Evolutionary conservation across 2,329 filamentous ascomycete genomes (phyloP).

Genomic region (Hypoxylon sp.): DNA sequence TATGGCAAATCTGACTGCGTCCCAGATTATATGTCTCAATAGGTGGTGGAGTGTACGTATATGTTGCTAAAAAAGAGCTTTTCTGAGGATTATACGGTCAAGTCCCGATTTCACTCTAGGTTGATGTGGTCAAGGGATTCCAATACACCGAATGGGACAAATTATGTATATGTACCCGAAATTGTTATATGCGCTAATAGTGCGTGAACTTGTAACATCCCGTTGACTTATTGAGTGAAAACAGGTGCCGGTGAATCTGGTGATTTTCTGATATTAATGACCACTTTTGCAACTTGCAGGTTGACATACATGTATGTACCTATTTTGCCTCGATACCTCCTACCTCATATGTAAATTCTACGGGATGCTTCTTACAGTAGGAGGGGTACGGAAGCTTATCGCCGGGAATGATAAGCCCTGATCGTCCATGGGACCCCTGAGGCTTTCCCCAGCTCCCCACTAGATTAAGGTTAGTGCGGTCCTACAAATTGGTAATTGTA

Average conservation of each 20-base stretch:
- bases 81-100: not conserved
- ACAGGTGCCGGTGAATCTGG: not conserved
- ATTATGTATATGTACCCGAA: not conserved
- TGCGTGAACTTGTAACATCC: not conserved
- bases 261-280: not conserved
- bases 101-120: conserved; percentile 1
- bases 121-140: not conserved
- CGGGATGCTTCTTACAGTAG: conserved; percentile 14
- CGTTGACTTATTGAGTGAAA: not conserved
- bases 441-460: conserved; percentile 34
- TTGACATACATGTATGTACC: no score
- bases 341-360: conserved; percentile 1
- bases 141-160: not conserved
- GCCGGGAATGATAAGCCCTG: conserved; percentile 28
- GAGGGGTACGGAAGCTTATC: conserved; percentile 30
- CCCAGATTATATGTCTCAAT: conserved; percentile 23
- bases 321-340: not conserved
- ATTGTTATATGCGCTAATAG: not conserved
- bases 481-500: conserved; percentile 29
- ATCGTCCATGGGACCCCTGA: conserved; percentile 23
- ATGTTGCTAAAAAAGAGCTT: conserved; percentile 2
- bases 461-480: conserved; percentile 26
- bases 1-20: conserved; percentile 10
- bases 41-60: conserved; percentile 24
- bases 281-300: not conserved